These are phyloP conservation scores for Hondaea fermentalgiana DNA, from an alignment of 108 stramenopile genomes.

Conservation along the genomic window DNA sequence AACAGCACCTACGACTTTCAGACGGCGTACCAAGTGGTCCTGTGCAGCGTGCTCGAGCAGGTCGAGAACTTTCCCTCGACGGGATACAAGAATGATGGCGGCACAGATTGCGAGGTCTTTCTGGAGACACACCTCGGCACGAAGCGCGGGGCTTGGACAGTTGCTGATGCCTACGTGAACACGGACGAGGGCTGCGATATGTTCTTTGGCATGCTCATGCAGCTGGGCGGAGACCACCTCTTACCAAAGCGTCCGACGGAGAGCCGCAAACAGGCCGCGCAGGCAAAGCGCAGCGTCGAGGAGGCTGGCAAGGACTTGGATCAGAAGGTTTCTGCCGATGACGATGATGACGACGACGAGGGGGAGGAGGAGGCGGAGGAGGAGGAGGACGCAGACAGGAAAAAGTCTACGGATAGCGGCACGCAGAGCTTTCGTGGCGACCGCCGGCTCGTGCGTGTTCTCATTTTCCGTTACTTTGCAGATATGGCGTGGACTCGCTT, in stretches of 20 bases:
- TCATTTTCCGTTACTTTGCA: slow-evolving; percentile 8
- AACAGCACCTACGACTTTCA: background rate
- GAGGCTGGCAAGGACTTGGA: background rate
- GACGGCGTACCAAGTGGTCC: background rate
- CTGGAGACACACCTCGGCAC: background rate
- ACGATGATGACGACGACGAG: background rate
- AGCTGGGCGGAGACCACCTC: background rate
- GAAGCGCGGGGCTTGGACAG: background rate
- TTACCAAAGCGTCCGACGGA: slow-evolving; percentile 12
- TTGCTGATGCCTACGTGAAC: background rate
- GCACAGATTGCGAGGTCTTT: background rate
- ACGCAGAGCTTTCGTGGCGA: slow-evolving; percentile 4
- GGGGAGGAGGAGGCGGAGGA: background rate
- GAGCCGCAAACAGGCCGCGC: background rate
- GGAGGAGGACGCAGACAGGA: background rate
- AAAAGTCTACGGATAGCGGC: background rate
- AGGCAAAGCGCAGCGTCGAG: background rate
- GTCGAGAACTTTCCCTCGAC: background rate
- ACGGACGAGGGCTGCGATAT: slow-evolving; percentile 10
- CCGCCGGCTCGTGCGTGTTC: slow-evolving; percentile 1
- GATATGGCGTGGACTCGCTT: slow-evolving; percentile 1
- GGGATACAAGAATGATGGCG: background rate
- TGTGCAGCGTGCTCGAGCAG: slow-evolving; percentile 12
- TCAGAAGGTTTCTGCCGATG: background rate
- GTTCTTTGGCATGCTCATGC: slow-evolving; percentile 17